A percentile compares a stretch with the other conserved stretches of the same genome.
These are phyloP conservation scores for Sonneratia caseolaris DNA, from an alignment of 345 rosid species.

Conservation along the genomic window DNA sequence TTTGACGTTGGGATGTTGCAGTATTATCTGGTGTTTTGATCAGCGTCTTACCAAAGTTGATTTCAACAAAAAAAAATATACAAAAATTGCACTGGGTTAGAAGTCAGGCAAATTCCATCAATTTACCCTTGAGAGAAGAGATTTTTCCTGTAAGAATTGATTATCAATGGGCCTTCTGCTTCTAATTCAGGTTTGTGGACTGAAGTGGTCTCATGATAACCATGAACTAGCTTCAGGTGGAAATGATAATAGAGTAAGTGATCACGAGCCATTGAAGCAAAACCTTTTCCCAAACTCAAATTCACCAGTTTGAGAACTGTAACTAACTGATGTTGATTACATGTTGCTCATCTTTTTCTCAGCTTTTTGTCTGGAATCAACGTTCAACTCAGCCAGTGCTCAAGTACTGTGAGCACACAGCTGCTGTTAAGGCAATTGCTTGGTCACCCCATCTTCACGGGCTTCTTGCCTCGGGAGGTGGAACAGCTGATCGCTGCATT, in stretches of 20 bases:
- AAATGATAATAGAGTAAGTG: conserved; percentile 79
- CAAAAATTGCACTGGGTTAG: not conserved
- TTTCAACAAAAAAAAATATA: not conserved
- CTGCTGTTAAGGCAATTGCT: conserved; percentile 99
- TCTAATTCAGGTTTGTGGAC: conserved; percentile 69
- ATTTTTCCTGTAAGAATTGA: not conserved
- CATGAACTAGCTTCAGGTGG: conserved; percentile 99
- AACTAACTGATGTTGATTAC: not conserved
- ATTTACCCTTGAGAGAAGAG: not conserved
- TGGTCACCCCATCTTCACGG: conserved; percentile 99
- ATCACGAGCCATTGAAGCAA: not conserved
- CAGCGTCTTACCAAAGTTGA: not conserved
- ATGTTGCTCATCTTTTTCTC: conserved; percentile 17
- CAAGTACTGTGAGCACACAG: conserved; percentile 88
- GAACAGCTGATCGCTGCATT: conserved; percentile 92
- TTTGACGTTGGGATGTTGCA: not conserved
- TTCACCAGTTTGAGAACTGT: not conserved
- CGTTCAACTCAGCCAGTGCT: conserved; percentile 85
- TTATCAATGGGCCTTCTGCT: not conserved
- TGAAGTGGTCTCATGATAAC: conserved; percentile 96
- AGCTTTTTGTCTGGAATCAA: conserved; percentile 99
- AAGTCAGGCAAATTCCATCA: not conserved
- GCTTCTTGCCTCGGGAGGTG: conserved; percentile 98
- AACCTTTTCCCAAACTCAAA: not conserved
- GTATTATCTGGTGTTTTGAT: not conserved